Evolutionary conservation across 2,329 filamentous ascomycete species (phyloP).

Genomic region (Trichoderma atrobrunneum): DNA sequence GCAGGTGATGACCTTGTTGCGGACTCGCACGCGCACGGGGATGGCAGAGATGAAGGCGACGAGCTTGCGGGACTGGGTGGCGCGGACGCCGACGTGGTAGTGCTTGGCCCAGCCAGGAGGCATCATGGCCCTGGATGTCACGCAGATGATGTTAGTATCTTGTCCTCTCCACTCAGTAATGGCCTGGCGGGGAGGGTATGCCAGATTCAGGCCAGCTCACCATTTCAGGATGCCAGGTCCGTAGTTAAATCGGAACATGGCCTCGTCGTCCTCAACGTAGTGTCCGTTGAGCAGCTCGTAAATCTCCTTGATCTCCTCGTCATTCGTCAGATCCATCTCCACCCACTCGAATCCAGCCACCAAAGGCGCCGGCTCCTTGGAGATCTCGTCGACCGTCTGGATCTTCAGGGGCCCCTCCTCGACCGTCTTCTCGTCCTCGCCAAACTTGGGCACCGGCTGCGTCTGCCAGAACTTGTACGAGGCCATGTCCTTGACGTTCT

Average conservation of each 20-base stretch:
- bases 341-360: constrained; percentile 91
- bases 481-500: constrained; percentile 94
- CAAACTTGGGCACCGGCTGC: constrained; percentile 88
- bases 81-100: constrained; percentile 94
- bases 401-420: constrained; percentile 82
- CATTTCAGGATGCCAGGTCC: constrained; percentile 85
- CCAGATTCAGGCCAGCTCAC: constrained; percentile 44
- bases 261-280: constrained; percentile 95
- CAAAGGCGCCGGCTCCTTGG: constrained; percentile 72
- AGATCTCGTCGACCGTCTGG: constrained; percentile 73
- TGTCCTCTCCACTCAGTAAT: neutral
- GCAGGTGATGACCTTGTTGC: constrained; percentile 69
- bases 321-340: constrained; percentile 78
- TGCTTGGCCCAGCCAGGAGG: constrained; percentile 89
- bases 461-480: constrained; percentile 99
- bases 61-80: constrained; percentile 76
- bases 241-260: constrained; percentile 98
- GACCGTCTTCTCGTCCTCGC: constrained; percentile 52
- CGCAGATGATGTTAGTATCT: neutral
- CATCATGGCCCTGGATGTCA: constrained; percentile 72
- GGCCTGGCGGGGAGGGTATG: neutral
- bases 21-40: constrained; percentile 77
- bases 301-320: constrained; percentile 79
- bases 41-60: constrained; percentile 96
- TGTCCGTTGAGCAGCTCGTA: constrained; percentile 89